phyloP scores from a whole-genome alignment of 1,284 basidiomycete species.

The Naganishia albida region DNA sequence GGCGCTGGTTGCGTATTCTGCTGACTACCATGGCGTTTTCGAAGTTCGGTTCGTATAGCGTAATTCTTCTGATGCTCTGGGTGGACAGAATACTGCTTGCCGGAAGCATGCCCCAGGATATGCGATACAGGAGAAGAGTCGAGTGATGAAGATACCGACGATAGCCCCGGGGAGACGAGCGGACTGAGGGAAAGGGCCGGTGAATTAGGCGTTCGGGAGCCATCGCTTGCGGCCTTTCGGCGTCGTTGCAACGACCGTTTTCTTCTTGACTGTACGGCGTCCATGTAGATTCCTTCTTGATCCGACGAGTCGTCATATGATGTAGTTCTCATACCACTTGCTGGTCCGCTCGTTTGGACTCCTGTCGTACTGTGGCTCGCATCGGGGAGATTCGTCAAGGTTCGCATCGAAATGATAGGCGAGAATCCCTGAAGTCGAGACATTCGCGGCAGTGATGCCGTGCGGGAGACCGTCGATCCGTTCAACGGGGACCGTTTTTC shows the following conservation, averaged over 20 bases:
- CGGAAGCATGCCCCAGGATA: constrained; percentile 4
- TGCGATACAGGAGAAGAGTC: constrained; percentile 13
- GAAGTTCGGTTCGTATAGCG: constrained; percentile 11
- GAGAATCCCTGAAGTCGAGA: constrained; percentile 14
- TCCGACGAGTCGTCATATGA: background rate
- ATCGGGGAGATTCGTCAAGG: too few relatives aligned
- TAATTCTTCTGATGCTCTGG: constrained; percentile 6
- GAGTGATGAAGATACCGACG: constrained; percentile 2
- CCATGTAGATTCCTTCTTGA: constrained; percentile 24
- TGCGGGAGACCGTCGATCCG: background rate
- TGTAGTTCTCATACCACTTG: background rate
- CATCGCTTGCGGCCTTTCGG: constrained; percentile 23
- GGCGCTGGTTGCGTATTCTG: background rate
- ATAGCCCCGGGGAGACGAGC: background rate
- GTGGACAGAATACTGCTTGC: background rate
- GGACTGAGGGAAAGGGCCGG: constrained; percentile 7
- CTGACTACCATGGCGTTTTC: constrained; percentile 17
- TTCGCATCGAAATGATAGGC: constrained; percentile 1
- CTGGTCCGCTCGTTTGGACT: background rate
- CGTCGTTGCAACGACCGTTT: constrained; percentile 10
- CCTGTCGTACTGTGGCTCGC: background rate
- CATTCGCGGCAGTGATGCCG: constrained; percentile 21
- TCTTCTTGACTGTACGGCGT: constrained; percentile 6
- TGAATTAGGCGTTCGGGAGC: constrained; percentile 10
- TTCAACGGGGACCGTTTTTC: background rate